phyloP scores from a whole-genome alignment of 2,329 filamentous ascomycete species.

The Colletotrichum sp. region DNA sequence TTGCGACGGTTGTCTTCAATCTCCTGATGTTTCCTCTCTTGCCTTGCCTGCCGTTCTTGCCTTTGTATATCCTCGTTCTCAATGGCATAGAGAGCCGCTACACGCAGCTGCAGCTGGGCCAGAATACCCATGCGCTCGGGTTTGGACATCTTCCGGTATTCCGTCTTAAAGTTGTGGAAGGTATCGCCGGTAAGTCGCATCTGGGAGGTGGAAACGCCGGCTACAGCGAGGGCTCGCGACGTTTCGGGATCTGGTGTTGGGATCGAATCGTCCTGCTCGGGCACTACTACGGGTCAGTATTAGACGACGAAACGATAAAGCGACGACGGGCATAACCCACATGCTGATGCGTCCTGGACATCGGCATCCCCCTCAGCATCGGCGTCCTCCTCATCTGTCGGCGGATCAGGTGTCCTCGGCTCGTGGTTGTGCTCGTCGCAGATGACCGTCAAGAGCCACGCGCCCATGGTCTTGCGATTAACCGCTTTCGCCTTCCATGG shows the following conservation, averaged over 20 bases:
- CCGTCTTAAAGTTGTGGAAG: conserved; percentile 47
- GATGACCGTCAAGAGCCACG: conserved; percentile 49
- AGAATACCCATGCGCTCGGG: conserved; percentile 42
- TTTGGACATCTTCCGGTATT: conserved; percentile 48
- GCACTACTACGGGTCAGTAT: not conserved
- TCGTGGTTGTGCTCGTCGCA: conserved; percentile 52
- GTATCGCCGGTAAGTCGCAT: conserved; percentile 48
- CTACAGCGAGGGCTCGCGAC: conserved; percentile 40
- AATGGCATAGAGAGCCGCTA: conserved; percentile 49
- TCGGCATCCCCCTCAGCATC: conserved; percentile 27
- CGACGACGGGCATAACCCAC: not conserved
- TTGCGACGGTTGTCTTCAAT: conserved; percentile 38
- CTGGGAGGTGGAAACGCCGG: conserved; percentile 41
- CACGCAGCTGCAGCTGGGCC: conserved; percentile 44
- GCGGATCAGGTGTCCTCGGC: conserved; percentile 47
- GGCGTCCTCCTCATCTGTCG: conserved; percentile 39
- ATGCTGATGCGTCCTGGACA: conserved; percentile 26
- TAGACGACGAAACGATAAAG: not conserved
- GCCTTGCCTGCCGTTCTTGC: conserved; percentile 40
- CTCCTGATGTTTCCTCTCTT: conserved; percentile 41
- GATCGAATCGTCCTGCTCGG: not conserved
- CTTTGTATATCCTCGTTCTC: conserved; percentile 50
- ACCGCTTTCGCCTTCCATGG: conserved; percentile 52
- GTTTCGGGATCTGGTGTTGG: conserved; percentile 37
- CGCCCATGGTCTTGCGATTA: conserved; percentile 46